Percentiles rank a stretch among this genome's conserved stretches.
Conservation (phyloP, 768 basidiomycete species). For the Panellus pusillus region DNA sequence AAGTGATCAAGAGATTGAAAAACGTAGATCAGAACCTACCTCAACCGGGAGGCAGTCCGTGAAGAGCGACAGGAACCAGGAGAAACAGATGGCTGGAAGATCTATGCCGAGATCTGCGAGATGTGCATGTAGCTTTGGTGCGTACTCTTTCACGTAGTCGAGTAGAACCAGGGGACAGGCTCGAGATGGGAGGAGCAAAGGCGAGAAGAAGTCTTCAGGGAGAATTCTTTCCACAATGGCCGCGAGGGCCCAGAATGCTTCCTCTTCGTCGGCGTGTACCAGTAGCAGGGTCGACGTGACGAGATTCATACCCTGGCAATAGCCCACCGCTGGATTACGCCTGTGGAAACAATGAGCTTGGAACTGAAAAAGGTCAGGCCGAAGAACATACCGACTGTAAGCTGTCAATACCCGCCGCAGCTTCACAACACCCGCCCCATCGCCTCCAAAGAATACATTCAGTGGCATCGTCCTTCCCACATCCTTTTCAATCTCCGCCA, state of each 20-base stretch:
- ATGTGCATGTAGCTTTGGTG: slow-evolving; percentile 76
- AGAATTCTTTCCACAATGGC: slow-evolving; percentile 88
- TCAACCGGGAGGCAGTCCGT: slow-evolving; percentile 96
- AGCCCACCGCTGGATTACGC: slow-evolving; percentile 90
- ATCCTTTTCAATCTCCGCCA: slow-evolving; percentile 93
- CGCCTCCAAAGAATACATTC: slow-evolving; percentile 96
- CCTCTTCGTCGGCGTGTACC: slow-evolving; percentile 93
- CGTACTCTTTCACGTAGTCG: slow-evolving; percentile 78
- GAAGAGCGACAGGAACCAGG: slow-evolving; percentile 96
- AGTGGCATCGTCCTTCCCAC: slow-evolving; percentile 89
- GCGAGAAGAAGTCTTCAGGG: slow-evolving; percentile 92
- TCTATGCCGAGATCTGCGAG: slow-evolving; percentile 83
- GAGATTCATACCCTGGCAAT: slow-evolving; percentile 95
- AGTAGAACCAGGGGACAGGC: slow-evolving; percentile 90
- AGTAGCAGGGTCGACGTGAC: slow-evolving; percentile 92
- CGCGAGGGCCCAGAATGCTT: slow-evolving; percentile 93
- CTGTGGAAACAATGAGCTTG: slow-evolving; percentile 37
- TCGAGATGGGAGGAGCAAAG: slow-evolving; percentile 86
- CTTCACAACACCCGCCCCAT: slow-evolving; percentile 93
- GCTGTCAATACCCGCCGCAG: slow-evolving; percentile 86
- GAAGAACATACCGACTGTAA: slow-evolving; percentile 83
- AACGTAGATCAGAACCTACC: slow-evolving; percentile 43
- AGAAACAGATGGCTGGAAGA: slow-evolving; percentile 93
- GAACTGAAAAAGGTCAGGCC: background rate
- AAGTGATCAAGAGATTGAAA: slow-evolving; percentile 2